A percentile compares a stretch with the other conserved stretches of the same genome.
phyloP scores from a whole-genome alignment of 495 filamentous ascomycete genomes.

The Viridothelium virens region DNA sequence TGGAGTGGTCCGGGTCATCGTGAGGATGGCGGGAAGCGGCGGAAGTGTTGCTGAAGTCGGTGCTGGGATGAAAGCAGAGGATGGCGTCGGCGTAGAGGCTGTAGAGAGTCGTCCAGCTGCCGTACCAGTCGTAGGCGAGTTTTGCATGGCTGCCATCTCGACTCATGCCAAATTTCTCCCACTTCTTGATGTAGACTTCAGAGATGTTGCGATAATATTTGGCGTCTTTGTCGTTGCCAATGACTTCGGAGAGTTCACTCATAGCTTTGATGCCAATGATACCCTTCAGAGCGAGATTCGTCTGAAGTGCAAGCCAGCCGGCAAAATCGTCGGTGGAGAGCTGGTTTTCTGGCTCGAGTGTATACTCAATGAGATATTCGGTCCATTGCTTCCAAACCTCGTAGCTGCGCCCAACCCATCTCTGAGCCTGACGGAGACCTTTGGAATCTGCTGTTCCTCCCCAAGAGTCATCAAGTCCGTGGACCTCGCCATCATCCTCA shows the following conservation, averaged over 20 bases:
- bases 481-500: conserved; percentile 26
- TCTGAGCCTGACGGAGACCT: conserved; percentile 39
- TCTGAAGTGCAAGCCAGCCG: conserved; percentile 85
- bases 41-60: conserved; percentile 17
- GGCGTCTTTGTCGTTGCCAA: conserved; percentile 59
- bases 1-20: conserved; percentile 11
- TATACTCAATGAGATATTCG: conserved; percentile 78
- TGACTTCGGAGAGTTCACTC: conserved; percentile 67
- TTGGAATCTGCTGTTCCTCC: conserved; percentile 26
- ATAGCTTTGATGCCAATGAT: conserved; percentile 94
- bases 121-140: conserved; percentile 88
- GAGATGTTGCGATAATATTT: conserved; percentile 65
- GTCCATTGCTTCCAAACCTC: conserved; percentile 90
- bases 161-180: conserved; percentile 73
- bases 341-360: conserved; percentile 77
- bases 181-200: conserved; percentile 69
- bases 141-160: conserved; percentile 80
- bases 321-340: conserved; percentile 94
- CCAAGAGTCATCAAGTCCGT: conserved; percentile 33
- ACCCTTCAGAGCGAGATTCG: conserved; percentile 87
- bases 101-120: conserved; percentile 77
- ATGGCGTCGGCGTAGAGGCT: conserved; percentile 37
- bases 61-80: conserved; percentile 37
- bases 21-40: neutral
- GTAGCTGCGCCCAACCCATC: conserved; percentile 61